Evolutionary conservation across 805 yeast species (phyloP).

Genomic region (Myxozyma neotropica): DNA sequence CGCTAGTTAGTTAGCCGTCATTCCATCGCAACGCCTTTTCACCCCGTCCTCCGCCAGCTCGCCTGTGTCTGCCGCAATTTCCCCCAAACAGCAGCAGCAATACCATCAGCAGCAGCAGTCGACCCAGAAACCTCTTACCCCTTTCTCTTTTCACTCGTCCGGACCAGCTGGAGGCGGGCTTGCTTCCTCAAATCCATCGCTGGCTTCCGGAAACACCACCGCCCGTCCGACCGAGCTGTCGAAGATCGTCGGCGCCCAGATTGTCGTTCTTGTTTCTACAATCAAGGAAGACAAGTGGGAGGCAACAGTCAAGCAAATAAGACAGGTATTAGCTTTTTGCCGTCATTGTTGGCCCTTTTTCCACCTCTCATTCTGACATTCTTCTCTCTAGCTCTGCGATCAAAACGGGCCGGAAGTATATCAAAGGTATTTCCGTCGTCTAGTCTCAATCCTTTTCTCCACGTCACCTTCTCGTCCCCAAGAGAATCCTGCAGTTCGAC

Average conservation of each 20-base stretch:
- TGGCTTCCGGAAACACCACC: conserved; percentile 17
- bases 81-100: conserved; percentile 8
- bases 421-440: conserved; percentile 42
- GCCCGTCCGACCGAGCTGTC: conserved; percentile 33
- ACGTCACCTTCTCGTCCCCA: conserved; percentile 32
- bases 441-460: conserved; percentile 35
- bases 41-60: conserved; percentile 1
- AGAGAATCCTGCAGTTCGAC: conserved; percentile 37
- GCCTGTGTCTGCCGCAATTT: conserved; percentile 12
- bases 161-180: conserved; percentile 24
- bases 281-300: conserved; percentile 48
- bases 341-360: conserved; percentile 4
- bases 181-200: conserved; percentile 7
- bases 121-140: conserved; percentile 1
- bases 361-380: background rate
- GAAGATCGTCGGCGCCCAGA: conserved; percentile 54
- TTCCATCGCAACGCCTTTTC: conserved; percentile 8
- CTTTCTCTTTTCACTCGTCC: conserved; percentile 12
- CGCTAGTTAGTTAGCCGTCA: conserved; percentile 2
- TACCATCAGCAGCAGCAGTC: conserved; percentile 11
- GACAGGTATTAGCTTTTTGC: conserved; percentile 41
- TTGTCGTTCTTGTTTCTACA: conserved; percentile 54
- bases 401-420: conserved; percentile 44
- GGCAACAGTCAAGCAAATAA: conserved; percentile 50
- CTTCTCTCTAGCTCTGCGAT: conserved; percentile 43